These are phyloP conservation scores for Mycena crocata DNA, from an alignment of 768 basidiomycete species.

Conservation along the genomic window DNA sequence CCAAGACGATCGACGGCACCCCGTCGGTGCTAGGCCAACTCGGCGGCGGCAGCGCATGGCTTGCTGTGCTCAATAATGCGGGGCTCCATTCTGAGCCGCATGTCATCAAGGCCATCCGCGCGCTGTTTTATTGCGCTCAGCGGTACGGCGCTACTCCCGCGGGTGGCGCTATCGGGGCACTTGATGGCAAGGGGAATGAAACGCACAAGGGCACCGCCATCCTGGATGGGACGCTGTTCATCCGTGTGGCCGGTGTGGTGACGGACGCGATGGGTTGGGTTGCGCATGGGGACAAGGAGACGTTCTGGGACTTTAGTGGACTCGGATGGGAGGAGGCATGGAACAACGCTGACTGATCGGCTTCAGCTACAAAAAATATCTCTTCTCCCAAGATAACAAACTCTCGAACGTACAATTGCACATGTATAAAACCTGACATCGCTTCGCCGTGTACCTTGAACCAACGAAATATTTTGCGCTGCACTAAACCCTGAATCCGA, in stretches of 20 bases:
- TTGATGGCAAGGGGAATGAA: conserved; percentile 49
- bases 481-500: conserved; percentile 33
- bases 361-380: too few relatives aligned
- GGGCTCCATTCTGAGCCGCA: conserved; percentile 66
- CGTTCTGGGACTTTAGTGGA: conserved; percentile 67
- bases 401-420: too few relatives aligned
- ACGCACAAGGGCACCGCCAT: conserved; percentile 56
- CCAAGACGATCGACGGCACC: not conserved
- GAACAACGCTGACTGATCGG: conserved; percentile 31
- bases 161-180: conserved; percentile 57
- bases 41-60: conserved; percentile 59
- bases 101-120: conserved; percentile 60
- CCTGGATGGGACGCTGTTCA: conserved; percentile 69
- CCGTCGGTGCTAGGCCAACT: not conserved
- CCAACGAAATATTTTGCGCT: too few relatives aligned
- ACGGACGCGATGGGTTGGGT: conserved; percentile 70
- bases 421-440: too few relatives aligned
- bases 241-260: conserved; percentile 66
- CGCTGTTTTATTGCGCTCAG: conserved; percentile 58
- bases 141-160: conserved; percentile 56
- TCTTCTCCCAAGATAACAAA: not conserved
- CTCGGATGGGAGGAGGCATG: conserved; percentile 71
- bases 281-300: conserved; percentile 58
- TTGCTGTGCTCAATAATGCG: conserved; percentile 53
- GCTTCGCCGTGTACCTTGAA: too few relatives aligned